Evolutionary conservation across 2,329 filamentous ascomycete genomes (phyloP).

Genomic region (Colletotrichum abscissum): DNA sequence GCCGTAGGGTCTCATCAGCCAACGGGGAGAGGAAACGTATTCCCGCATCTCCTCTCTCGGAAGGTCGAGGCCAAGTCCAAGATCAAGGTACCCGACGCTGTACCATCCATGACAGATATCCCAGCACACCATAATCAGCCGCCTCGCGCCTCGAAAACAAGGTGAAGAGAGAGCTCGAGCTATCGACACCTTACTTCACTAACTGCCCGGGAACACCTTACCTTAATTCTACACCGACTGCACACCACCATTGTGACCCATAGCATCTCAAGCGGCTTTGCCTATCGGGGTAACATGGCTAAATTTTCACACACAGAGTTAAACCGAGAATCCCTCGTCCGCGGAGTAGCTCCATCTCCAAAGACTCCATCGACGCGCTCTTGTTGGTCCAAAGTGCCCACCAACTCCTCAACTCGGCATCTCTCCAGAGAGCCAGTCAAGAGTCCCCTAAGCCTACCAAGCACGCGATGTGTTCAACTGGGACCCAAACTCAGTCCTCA

Average conservation of each 20-base stretch:
- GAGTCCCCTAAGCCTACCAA: not conserved
- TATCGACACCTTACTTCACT: not conserved
- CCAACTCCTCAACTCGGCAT: constrained; percentile 5
- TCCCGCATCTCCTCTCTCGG: not conserved
- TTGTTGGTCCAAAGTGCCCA: constrained; percentile 5
- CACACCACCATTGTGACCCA: not conserved
- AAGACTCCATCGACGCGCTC: constrained; percentile 2
- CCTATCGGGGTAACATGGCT: not conserved
- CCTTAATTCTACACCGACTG: not conserved
- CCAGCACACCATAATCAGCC: not conserved
- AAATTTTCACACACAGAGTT: not conserved
- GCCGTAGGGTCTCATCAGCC: not conserved
- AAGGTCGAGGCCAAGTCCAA: not conserved
- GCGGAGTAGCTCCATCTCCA: not conserved
- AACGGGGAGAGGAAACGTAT: not conserved
- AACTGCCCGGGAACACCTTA: not conserved
- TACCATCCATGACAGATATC: not conserved
- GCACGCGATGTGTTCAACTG: not conserved
- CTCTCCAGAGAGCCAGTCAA: constrained; percentile 9
- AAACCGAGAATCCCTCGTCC: not conserved
- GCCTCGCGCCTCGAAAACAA: not conserved
- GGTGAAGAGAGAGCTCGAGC: not conserved
- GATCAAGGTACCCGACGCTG: not conserved
- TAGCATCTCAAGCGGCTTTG: not conserved
- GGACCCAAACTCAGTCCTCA: not conserved